Conservation (phyloP, 192 early-diverging fungal genomes). For the Coemansia sp. region DNA sequence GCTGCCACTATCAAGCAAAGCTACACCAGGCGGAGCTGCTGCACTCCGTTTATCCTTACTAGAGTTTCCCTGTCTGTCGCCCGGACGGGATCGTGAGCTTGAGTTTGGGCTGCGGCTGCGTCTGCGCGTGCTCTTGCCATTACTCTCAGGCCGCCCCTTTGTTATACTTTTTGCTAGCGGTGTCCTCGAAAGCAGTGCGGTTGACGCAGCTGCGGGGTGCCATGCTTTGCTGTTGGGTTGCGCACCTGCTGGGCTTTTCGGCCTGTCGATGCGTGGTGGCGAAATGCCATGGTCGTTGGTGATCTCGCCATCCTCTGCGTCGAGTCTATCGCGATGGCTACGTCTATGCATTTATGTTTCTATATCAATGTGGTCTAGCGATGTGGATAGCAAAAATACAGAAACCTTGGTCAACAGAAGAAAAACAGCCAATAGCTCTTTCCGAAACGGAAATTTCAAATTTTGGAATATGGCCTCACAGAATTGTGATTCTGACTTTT, state of each 20-base stretch:
- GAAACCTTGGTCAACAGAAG: background rate
- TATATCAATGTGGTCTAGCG: background rate
- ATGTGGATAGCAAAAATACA: background rate
- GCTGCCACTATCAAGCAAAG: too few relatives aligned
- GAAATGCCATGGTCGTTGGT: constrained; percentile 4
- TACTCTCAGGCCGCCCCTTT: background rate
- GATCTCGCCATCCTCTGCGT: constrained; percentile 43
- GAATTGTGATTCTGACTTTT: background rate
- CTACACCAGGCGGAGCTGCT: too few relatives aligned
- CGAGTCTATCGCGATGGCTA: background rate
- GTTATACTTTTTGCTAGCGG: constrained; percentile 4
- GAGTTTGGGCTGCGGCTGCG: constrained; percentile 3
- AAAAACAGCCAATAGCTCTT: background rate
- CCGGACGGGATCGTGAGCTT: background rate
- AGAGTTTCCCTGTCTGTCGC: background rate
- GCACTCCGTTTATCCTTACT: constrained; percentile 7
- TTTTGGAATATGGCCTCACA: background rate
- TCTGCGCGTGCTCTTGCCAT: background rate
- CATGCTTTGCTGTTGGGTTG: background rate
- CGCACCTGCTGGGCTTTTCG: background rate
- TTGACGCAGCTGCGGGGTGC: background rate
- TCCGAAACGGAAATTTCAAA: background rate
- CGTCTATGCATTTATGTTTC: background rate
- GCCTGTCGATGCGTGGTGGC: background rate
- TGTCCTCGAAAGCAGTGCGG: constrained; percentile 7